Evolutionary conservation across 75 land plant species (phyloP), one percentile per base, ranked within the genome.

Genomic region (Sequoiadendron giganteum): DNA sequence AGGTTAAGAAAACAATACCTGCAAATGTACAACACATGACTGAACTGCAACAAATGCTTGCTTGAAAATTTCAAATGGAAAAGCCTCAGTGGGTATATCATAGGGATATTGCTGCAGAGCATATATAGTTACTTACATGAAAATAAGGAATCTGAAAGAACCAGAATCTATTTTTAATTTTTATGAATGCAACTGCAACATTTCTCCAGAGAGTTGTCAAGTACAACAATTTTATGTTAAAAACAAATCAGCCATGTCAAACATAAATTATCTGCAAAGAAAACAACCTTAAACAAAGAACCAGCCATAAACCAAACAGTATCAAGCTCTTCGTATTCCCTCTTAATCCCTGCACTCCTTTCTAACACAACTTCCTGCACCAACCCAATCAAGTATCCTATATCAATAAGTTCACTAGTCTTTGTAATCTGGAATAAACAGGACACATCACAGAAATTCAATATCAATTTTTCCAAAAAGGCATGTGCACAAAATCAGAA

Each of bases 291-390:
- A 92, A 98, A 98, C 76, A 98, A 87, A 43, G 99, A 98, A 43
- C 99, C 99, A 88, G 99, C 99, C 99, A 98, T 98, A 90, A 98
- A 98, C 99, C 99, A 98, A 14, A 98, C 99, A 42, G 99, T 98
- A 85, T 98, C 99, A 70, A 98, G 97, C 93, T 98, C 99, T 88
- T 95, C 89, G 79, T 98, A 98, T 84, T 98, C 99, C 72, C 95
- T 95, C 87, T 92, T 94, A 39, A 98, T 95, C 43, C 99, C 99
- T 87, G 93, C 96, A 83, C 90, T 93, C 88, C 99, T 95, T 84
- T 90, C 96, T 81, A 92, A 86, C 86, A 97, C 93, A 89, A 97
- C 97, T 85, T 91, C 95, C 99, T 98, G 86, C 42, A 47, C 83
- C 45, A 68, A 47, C 32, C 43, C 54, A n/a, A 43, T 45, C 13